Evolutionary conservation across 805 yeast genomes (phyloP), one percentile per base, ranked within the genome.

Genomic region (Teunomyces funiuensis): DNA sequence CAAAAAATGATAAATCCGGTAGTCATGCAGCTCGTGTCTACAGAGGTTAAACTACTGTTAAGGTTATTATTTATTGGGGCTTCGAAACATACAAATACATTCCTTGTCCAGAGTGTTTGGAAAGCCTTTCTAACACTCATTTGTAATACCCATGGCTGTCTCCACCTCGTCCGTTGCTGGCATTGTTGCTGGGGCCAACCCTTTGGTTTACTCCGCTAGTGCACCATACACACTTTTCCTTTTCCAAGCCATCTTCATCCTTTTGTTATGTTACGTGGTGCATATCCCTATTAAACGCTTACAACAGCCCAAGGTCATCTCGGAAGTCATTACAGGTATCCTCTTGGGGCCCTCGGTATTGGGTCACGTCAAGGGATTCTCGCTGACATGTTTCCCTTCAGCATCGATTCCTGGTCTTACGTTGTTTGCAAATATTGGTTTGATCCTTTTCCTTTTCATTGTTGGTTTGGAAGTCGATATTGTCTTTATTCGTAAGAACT

Each of bases 401-500:
- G 79, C 57, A 0, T 81, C 90, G 1, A 74, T 79, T 17, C 79
- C 86, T 0, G 81, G 83, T 1, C 63, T 86, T 42, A 79, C 83
- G 2, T 62, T 85, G 29, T 77, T 82, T 14, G 87, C 95, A 22
- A 86, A 84, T 51, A 52, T 86, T 23, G 95, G 95, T 3, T 79
- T 86, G 43, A 82, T 86, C 22, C 67, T 86, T 33, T 81, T 86
- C 53, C 71, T 86, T 63, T 86, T 86, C 56, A 77, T 85, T 50
- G 80, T 86, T 40, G 95, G 95, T 2, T 61, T 87, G 51, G 95
- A 86, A 62, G 91, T 85, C 23, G 95, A 86, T 54, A 61, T 82
- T 19, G 69, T 67, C 19, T 84, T 83, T 54, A 78, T 86, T 47
- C 75, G 69, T 50, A 80, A 76, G 45, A 79, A 86, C 56, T 47